Conservation (phyloP, 2,329 filamentous ascomycete genomes). For the Dactylellina haptotyla region DNA sequence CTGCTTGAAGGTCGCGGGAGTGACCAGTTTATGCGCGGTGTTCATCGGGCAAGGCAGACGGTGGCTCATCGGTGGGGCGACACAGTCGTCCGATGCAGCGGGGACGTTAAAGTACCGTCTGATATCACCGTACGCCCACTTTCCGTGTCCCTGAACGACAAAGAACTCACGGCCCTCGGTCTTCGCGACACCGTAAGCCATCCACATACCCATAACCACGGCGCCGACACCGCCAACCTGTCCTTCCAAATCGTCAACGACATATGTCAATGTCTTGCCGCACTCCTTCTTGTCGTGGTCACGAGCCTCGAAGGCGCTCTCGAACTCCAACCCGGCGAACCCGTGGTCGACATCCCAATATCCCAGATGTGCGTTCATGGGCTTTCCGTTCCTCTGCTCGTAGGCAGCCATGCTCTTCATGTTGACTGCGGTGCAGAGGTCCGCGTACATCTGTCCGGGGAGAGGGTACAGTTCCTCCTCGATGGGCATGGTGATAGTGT, state of each 20-base stretch:
- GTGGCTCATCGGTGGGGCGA: conserved; percentile 38
- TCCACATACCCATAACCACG: conserved; percentile 49
- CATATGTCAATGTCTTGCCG: conserved; percentile 46
- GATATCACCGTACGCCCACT: conserved; percentile 49
- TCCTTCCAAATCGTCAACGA: conserved; percentile 48
- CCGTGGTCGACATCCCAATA: conserved; percentile 31
- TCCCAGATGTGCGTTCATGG: conserved; percentile 39
- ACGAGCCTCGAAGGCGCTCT: not conserved
- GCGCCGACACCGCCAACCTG: conserved; percentile 33
- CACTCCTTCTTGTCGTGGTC: conserved; percentile 19
- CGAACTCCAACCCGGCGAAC: conserved; percentile 32
- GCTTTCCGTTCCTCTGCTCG: conserved; percentile 21
- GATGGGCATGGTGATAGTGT: conserved; percentile 29
- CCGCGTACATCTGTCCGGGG: conserved; percentile 33
- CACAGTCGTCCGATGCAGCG: conserved; percentile 23
- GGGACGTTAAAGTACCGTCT: conserved; percentile 42
- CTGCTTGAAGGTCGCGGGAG: conserved; percentile 31
- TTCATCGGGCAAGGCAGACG: conserved; percentile 36
- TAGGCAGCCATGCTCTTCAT: conserved; percentile 34
- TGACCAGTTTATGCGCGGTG: conserved; percentile 38
- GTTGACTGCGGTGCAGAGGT: conserved; percentile 26
- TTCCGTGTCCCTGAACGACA: conserved; percentile 23
- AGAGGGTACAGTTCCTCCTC: conserved; percentile 35
- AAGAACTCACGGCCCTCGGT: conserved; percentile 44
- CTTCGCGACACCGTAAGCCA: conserved; percentile 49